Conservation (phyloP, 1,284 basidiomycete genomes). For the Cryptococcus sp. region DNA sequence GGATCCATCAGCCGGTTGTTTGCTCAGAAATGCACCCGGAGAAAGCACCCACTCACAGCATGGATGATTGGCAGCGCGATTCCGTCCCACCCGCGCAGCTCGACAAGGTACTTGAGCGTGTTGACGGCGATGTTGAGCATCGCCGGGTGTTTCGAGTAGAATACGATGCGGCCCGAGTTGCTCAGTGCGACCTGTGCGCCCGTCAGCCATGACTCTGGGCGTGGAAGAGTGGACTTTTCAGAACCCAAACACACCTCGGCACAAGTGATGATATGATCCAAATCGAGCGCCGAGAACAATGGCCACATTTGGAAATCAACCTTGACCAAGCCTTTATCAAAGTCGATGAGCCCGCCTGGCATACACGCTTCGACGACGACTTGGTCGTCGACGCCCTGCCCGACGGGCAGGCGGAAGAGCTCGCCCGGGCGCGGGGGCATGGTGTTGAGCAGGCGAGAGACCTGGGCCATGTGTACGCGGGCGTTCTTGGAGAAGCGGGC, state of each 20-base stretch:
- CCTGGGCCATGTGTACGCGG: slow-evolving; percentile 43
- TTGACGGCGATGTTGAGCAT: slow-evolving; percentile 80
- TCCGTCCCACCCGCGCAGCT: slow-evolving; percentile 90
- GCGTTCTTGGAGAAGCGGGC: slow-evolving; percentile 86
- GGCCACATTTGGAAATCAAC: slow-evolving; percentile 89
- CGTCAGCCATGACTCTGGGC: background rate
- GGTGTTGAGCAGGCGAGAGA: slow-evolving; percentile 52
- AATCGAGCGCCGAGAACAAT: slow-evolving; percentile 86
- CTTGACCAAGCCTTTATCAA: slow-evolving; percentile 48
- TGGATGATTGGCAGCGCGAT: slow-evolving; percentile 81
- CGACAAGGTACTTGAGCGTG: slow-evolving; percentile 87
- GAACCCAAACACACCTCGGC: slow-evolving; percentile 64
- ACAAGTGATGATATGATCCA: slow-evolving; percentile 89
- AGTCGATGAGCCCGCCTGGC: slow-evolving; percentile 51
- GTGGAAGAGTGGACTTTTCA: background rate
- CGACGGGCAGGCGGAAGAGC: slow-evolving; percentile 31
- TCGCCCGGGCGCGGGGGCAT: slow-evolving; percentile 83
- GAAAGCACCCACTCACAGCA: slow-evolving; percentile 49
- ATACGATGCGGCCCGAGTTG: slow-evolving; percentile 86
- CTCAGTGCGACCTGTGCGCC: slow-evolving; percentile 71
- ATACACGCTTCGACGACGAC: slow-evolving; percentile 41
- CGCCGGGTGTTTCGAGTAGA: slow-evolving; percentile 83
- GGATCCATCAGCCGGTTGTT: background rate
- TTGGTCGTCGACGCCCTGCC: slow-evolving; percentile 27
- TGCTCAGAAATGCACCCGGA: background rate